Base-by-base conservation (phyloP, 768 basidiomycete species). In the Megacollybia marginata region DNA sequence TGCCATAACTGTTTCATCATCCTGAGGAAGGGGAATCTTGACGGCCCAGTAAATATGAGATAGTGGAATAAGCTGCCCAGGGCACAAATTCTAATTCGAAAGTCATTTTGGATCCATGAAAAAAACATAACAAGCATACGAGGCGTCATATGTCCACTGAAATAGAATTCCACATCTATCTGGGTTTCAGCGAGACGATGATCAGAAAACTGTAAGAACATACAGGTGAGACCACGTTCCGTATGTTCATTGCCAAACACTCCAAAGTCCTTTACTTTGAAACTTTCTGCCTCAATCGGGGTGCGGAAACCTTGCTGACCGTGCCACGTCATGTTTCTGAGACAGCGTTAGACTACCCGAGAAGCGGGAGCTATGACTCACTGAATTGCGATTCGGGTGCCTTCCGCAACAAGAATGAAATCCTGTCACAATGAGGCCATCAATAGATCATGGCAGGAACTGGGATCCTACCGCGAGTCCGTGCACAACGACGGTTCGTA, bases 271-370 rank as follows among this genome's bases (percentile, higher is more conserved):
- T 84, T 75, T 44, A 86, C 71, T 31, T 74, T 67, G 65, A 86
- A 84, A 40, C 69, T 79, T 55, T 85, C 83, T 12, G 71, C 56
- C 42, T 67, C 60, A 40, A 83, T 81, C 6, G 82, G 80, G 0
- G 71, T 78, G 54, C 83, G 82, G 72, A 85, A 85, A 1, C 83
- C 85, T 63, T 86, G 83, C 34, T 65, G 53, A 1, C 80, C 80
- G 51, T 71, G 69, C 83, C 80, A 82, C 58, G 69, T 62, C 65
- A 69, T 68, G 53, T 73, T 74, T 54, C 72, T 72, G 23, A 12
- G 33, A 48, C 16, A 28, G 2, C 23, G 23, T 28, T 28, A 28
- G 23, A 28, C 51, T 50, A 42, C 10, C 28, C 23, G 23, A 48
- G 7, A 40, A 28, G 23, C 23, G 23, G 23, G 23, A 28, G 23